Base-by-base conservation (phyloP, 2,329 filamentous ascomycete species). In the Fusarium sp. region DNA sequence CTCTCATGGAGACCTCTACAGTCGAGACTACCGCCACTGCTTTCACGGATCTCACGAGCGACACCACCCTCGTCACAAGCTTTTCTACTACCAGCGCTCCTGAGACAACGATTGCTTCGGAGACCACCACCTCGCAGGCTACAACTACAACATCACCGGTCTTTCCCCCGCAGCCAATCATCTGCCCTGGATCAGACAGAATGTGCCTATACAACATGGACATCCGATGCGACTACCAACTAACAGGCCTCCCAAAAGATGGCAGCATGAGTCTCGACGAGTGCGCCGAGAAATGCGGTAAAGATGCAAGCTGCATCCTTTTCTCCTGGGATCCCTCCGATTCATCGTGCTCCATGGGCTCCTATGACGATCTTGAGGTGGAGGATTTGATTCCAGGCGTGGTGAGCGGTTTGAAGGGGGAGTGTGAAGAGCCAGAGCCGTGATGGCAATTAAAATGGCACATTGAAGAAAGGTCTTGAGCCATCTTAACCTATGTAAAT, bases 371-470 rank as follows among this genome's bases (percentile, higher is more conserved):
- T 37, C 34, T 37, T 12, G 34, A 37, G 6, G 34, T 37, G 18
- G 18, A 37, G 3, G 34, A 37, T 37, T 37, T 6, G 34, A 37
- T 37, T 37, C 34, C 10, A 4, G 34, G 10, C 10, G 34, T 37
- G 34, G 34, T 37, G 34, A 37, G 34, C 34, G 34, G 34, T 4
- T 2, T 7, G 3, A 37, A 37, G 18, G 34, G 18, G n/a, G 34
- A 37, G 6, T 37, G 34, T 12, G 34, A 37, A 5, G 34, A 37
- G 18, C 34, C 34, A 37, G 34, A n/a, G 18, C 34, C 34, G 18
- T 37, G 18, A 37, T 37, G 0, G 12, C 0, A 7, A 10, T 12
- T 12, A 3, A 4, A n/a, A n/a, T 7, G 18, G 18, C 10, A 11
- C 3, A 37, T 1, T 37, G 10, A n/a, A 4, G 3, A 37, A n/a